Percentiles rank a stretch among this genome's conserved stretches.
Conservation (phyloP, 163 green algal species). For the Picocystis sp. region DNA sequence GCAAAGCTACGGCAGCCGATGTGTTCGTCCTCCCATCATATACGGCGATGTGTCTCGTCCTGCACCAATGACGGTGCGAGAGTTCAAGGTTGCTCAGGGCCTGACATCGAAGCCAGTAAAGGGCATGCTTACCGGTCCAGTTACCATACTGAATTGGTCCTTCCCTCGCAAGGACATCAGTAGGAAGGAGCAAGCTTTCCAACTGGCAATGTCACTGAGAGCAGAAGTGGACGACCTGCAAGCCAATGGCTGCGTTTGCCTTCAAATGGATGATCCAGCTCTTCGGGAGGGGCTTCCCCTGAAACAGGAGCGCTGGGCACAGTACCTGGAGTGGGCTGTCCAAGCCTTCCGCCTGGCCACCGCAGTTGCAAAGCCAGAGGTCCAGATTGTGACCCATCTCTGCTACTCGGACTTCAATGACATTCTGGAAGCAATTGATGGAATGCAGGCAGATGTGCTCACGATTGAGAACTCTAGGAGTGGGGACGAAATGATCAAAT, state of each 20-base stretch:
- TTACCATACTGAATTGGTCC: conserved; percentile 87
- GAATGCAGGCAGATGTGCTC: conserved; percentile 74
- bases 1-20: conserved; percentile 68
- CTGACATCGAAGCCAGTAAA: conserved; percentile 66
- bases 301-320: conserved; percentile 39
- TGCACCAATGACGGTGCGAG: conserved; percentile 59
- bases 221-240: conserved; percentile 70
- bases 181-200: conserved; percentile 38
- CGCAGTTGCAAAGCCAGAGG: conserved; percentile 30
- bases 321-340: conserved; percentile 75
- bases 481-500: conserved; percentile 56
- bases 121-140: conserved; percentile 80
- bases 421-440: conserved; percentile 64
- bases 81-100: conserved; percentile 55
- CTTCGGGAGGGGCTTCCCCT: conserved; percentile 81
- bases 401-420: conserved; percentile 82
- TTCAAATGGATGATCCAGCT: conserved; percentile 79
- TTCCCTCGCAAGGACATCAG: conserved; percentile 75
- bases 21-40: conserved; percentile 74
- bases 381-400: conserved; percentile 81
- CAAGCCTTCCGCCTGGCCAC: conserved; percentile 58
- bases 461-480: conserved; percentile 81
- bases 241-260: conserved; percentile 42
- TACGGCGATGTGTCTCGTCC: conserved; percentile 43
- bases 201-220: conserved; percentile 67